Evolutionary conservation across 257 asterid species (phyloP), one percentile per base, ranked within the genome.

Genomic region (Mitragyna speciosa): DNA sequence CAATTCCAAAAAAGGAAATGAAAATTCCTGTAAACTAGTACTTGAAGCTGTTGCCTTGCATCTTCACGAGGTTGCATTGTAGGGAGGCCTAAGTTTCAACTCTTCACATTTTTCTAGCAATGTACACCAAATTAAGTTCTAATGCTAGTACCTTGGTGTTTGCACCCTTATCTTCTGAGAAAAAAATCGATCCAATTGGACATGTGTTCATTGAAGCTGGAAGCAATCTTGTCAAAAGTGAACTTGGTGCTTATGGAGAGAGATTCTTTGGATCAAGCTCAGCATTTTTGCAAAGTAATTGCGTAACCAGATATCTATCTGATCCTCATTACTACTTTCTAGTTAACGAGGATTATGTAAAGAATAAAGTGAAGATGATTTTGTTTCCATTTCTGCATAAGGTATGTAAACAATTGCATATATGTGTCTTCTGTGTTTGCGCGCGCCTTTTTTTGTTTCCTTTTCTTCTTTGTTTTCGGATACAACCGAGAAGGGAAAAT

Each of bases 181-280:
- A 36, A 36, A 66, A 73, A 33, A 28, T 74, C 17, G 30, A 73
- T 82, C 75, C 75, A 16, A 70, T 59, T 52, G 85, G 77, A 22
- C 77, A 72, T 67, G 70, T 79, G 49, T 49, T 82, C 20, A 30
- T 63, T 67, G 85, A 76, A 51, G 82, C 82, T 19, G 79, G 84
- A 43, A 67, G 77, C 39, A 75, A 76, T 24, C 75, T 79, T 47
- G 48, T 79, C 49, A 79, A 76, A 22, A 72, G 65, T 48, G 80
- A 70, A 31, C 72, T 79, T 41, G 76, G 79, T 71, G 80, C 83
- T 65, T 80, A 74, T 8, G 83, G 83, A 54, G 76, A 74, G 77
- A 80, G 66, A 54, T 48, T 82, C 56, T 51, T 77, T 45, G 85
- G 81, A 39, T 77, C 85, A 26, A 77, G 85, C 54, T 82, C 85